phyloP scores from a whole-genome alignment of 345 rosid species.

The Microcos paniculata region DNA sequence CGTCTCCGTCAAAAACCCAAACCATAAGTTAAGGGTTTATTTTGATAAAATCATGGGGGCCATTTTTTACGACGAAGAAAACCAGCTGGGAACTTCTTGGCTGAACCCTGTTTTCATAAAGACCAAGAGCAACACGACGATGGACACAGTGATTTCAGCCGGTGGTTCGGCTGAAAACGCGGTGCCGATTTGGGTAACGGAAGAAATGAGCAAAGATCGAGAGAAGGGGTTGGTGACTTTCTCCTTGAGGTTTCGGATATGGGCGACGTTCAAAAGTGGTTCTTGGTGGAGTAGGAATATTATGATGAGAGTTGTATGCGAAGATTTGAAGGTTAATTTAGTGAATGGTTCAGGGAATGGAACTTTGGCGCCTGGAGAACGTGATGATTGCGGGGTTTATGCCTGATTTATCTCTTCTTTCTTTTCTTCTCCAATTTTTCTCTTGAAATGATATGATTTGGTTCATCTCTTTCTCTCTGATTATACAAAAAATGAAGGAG shows the following conservation, averaged over 20 bases:
- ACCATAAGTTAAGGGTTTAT: conserved; percentile 16
- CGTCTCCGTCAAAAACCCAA: conserved; percentile 32
- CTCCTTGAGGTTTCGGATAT: conserved; percentile 21
- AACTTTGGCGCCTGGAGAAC: not conserved
- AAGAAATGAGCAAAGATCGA: conserved; percentile 27
- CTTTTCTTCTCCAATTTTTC: not conserved
- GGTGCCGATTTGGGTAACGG: conserved; percentile 12
- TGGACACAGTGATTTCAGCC: not conserved
- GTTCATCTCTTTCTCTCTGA: not conserved
- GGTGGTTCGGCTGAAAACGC: conserved; percentile 2
- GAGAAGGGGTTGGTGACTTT: conserved; percentile 24
- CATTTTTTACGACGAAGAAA: conserved; percentile 15
- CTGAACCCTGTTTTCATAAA: conserved; percentile 12
- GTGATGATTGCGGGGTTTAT: conserved; percentile 21
- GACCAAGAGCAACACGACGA: not conserved
- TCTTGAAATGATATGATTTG: not conserved
- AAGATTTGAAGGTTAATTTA: conserved; percentile 33
- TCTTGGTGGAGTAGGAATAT: conserved; percentile 26
- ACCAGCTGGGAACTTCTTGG: conserved; percentile 23
- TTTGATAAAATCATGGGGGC: conserved; percentile 28
- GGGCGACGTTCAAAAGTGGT: conserved; percentile 32
- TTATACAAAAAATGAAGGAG: not conserved
- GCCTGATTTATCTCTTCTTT: not conserved
- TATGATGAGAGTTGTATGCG: conserved; percentile 31
- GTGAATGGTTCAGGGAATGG: conserved; percentile 6